Evolutionary conservation across 768 basidiomycete species (phyloP).

Genomic region (Amanita molliuscula): DNA sequence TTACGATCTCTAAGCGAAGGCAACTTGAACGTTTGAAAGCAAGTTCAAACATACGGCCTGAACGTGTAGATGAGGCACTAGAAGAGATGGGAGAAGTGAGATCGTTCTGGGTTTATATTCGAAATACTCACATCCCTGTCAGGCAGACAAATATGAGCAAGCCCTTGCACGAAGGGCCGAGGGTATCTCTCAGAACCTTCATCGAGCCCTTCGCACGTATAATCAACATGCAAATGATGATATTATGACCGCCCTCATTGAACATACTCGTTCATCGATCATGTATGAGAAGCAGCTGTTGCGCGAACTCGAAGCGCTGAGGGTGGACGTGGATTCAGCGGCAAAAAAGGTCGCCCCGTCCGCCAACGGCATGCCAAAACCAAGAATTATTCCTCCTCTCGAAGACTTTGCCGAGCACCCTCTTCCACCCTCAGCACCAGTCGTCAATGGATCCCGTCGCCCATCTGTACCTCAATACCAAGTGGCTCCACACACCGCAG

Average conservation of each 20-base stretch:
- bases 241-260: constrained; percentile 79
- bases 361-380: constrained; percentile 45
- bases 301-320: constrained; percentile 78
- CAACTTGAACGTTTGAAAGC: constrained; percentile 85
- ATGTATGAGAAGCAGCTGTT: constrained; percentile 87
- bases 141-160: constrained; percentile 91
- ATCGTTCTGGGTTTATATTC: constrained; percentile 7
- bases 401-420: constrained; percentile 44
- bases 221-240: constrained; percentile 86
- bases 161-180: constrained; percentile 76
- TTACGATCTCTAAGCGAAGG: constrained; percentile 85
- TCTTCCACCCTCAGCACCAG: constrained; percentile 17
- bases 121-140: constrained; percentile 4
- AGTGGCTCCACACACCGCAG: constrained; percentile 26
- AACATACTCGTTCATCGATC: constrained; percentile 86
- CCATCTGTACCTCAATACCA: constrained; percentile 13
- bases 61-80: constrained; percentile 82
- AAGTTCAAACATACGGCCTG: constrained; percentile 75
- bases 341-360: constrained; percentile 45
- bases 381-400: constrained; percentile 48
- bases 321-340: constrained; percentile 63
- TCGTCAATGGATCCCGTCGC: constrained; percentile 25
- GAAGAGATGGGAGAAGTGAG: constrained; percentile 88
- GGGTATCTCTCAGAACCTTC: constrained; percentile 90
- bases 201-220: constrained; percentile 76